Evolutionary conservation across 1,284 basidiomycete genomes (phyloP), one percentile per base, ranked within the genome.

Genomic region (Ceratobasidium papillatum): DNA sequence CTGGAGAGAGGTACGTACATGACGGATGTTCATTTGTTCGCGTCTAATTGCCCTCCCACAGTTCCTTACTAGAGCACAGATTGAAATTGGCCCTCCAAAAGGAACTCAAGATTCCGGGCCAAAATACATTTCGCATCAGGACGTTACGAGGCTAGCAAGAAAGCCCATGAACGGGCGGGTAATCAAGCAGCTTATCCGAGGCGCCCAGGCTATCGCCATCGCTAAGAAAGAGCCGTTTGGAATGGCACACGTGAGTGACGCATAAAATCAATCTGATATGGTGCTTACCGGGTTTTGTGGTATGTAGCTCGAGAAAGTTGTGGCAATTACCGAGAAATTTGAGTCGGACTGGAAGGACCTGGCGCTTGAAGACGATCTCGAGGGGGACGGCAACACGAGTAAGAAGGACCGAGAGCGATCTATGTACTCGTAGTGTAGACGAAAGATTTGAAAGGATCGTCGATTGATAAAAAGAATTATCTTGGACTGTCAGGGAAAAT

Each of bases 341-440:
- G 62, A 64, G 59, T 47, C 62, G 27, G 62, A 64, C n/a, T 64
- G 62, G 62, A 64, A 64, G n/a, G 62, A 64, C 27, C 45, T 64
- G 27, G 62, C 43, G 14, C 49, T 64, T 17, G 62, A 47, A 32
- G 62, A 49, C 12, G 62, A 64, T 7, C 19, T 64, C 2, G 62
- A 49, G 27, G 62, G 62, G 25, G 62, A 64, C n/a, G 30, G 17
- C 2, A 41, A 22, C 19, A 38, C 56, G 36, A 43, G 5, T 2
- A 64, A 64, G 41, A 49, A 47, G 4, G 62, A 64, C 45, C 62
- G 62, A 49, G 62, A 64, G n/a, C 43, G 62, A 5, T 64, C 62
- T 5, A 64, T 64, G 45, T 64, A 64, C 45, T 64, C 62, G n/a
- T 64, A 49, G 32, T 8, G n/a, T 34, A 11, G n/a, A 3, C n/a